Evolutionary conservation across 768 basidiomycete genomes (phyloP).

Genomic region (Lactarius evosmus): DNA sequence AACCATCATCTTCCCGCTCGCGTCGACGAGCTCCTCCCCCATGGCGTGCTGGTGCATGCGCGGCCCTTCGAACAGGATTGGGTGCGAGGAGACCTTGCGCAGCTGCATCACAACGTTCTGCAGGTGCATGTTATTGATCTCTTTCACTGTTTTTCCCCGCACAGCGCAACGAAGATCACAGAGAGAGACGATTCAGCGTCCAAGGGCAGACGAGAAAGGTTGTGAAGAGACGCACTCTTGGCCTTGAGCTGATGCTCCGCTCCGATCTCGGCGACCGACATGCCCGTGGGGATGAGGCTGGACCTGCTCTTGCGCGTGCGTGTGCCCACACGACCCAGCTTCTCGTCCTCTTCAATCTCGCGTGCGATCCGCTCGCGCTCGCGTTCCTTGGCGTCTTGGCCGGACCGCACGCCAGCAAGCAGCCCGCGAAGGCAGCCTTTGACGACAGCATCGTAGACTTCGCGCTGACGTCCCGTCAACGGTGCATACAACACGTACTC

Average conservation of each 20-base stretch:
- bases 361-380: conserved; percentile 33
- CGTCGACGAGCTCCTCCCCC: conserved; percentile 76
- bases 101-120: conserved; percentile 96
- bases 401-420: conserved; percentile 34
- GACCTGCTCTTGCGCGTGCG: conserved; percentile 13
- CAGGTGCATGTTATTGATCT: conserved; percentile 88
- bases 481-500: conserved; percentile 95
- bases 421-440: conserved; percentile 66
- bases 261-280: conserved; percentile 52
- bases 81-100: conserved; percentile 94
- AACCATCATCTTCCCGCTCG: conserved; percentile 97
- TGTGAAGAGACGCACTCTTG: conserved; percentile 11
- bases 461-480: conserved; percentile 75
- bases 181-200: neutral
- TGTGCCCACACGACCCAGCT: conserved; percentile 40
- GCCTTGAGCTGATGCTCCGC: conserved; percentile 55
- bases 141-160: conserved; percentile 52
- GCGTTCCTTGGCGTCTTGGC: conserved; percentile 34
- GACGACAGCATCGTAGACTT: conserved; percentile 78
- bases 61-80: conserved; percentile 85
- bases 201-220: neutral
- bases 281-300: conserved; percentile 17
- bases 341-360: conserved; percentile 50
- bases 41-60: conserved; percentile 59
- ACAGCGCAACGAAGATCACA: neutral